Conservation (phyloP, 1,284 basidiomycete species). For the Lentinula novae-zelandiae region DNA sequence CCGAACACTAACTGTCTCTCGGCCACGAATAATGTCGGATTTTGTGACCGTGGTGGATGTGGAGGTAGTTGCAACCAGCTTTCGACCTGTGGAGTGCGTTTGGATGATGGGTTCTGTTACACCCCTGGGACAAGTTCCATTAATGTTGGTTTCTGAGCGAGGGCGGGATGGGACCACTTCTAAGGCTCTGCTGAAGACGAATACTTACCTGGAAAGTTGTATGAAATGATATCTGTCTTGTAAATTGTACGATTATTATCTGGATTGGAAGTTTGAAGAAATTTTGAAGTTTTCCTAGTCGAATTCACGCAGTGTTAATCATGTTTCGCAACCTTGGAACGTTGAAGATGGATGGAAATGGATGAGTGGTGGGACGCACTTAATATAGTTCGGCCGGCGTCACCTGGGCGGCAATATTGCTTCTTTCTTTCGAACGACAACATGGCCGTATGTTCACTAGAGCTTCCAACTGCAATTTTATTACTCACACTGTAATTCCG, state of each 20-base stretch:
- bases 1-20: slow-evolving; percentile 23
- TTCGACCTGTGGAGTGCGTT: slow-evolving; percentile 15
- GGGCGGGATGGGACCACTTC: too few species aligned
- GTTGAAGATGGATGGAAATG: too few species aligned
- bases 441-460: slow-evolving; percentile 11
- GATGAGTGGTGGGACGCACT: too few species aligned
- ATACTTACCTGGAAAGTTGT: too few species aligned
- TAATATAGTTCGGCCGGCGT: too few species aligned
- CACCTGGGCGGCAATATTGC: too few species aligned
- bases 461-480: not conserved
- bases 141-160: not conserved
- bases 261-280: too few species aligned
- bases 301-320: too few species aligned
- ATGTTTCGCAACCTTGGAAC: too few species aligned
- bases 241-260: too few species aligned
- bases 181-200: too few species aligned
- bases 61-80: slow-evolving; percentile 21
- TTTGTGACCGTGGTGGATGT: slow-evolving; percentile 22
- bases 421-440: slow-evolving; percentile 1
- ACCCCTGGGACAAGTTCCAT: slow-evolving; percentile 25
- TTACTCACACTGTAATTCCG: not conserved
- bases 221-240: not conserved
- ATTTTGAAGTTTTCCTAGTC: too few species aligned
- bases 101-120: slow-evolving; percentile 21
- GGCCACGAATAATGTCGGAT: slow-evolving; percentile 24